phyloP scores from a whole-genome alignment of 2,329 filamentous ascomycete genomes.

The Leptographium galeiforme region DNA sequence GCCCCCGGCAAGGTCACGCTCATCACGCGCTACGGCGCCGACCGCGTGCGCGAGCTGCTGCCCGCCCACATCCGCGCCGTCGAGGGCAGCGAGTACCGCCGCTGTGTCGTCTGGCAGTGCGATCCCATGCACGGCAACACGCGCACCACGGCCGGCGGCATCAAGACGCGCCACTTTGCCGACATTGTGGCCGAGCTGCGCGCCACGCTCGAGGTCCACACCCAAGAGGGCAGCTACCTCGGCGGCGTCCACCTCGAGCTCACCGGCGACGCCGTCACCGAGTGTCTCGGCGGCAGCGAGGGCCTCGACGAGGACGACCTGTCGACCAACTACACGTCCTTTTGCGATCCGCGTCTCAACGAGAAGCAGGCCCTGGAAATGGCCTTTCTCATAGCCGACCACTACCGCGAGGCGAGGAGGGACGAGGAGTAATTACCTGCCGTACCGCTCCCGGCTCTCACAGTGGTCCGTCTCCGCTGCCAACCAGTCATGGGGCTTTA shows the following conservation, averaged over 20 bases:
- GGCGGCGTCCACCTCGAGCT: constrained; percentile 92
- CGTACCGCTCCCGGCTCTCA: no score
- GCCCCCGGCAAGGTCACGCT: constrained; percentile 90
- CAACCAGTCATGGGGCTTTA: no score
- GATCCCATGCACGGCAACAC: constrained; percentile 96
- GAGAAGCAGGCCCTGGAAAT: constrained; percentile 96
- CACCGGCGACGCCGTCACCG: constrained; percentile 90
- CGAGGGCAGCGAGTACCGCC: constrained; percentile 56
- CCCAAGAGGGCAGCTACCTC: constrained; percentile 69
- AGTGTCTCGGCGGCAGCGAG: constrained; percentile 85
- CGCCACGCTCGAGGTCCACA: constrained; percentile 73
- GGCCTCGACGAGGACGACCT: constrained; percentile 79
- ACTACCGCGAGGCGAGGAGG: constrained; percentile 36
- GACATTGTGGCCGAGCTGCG: constrained; percentile 82
- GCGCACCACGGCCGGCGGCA: constrained; percentile 53
- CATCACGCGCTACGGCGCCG: constrained; percentile 86
- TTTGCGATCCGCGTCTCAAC: constrained; percentile 89
- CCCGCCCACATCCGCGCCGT: constrained; percentile 82
- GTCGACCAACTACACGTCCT: constrained; percentile 83
- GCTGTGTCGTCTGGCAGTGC: constrained; percentile 82
- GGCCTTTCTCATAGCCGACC: constrained; percentile 83
- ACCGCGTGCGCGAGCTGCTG: constrained; percentile 61
- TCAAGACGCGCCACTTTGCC: constrained; percentile 87
- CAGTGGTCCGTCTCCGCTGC: no score
- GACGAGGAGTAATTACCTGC: no score